Conservation (phyloP, 441 rosid species). For the Hypseocharis bilobata region DNA sequence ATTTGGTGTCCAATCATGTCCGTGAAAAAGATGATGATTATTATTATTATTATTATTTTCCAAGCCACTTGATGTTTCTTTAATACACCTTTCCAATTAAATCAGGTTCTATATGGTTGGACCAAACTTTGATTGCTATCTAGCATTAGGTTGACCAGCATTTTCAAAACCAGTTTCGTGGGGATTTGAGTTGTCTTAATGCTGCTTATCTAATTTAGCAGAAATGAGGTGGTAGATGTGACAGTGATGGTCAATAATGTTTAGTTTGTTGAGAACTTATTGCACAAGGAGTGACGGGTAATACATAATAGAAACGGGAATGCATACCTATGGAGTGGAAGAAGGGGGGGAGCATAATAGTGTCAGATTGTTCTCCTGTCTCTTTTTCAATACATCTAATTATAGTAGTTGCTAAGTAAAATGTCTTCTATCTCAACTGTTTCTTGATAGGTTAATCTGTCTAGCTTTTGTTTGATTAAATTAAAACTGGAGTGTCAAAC, state of each 20-base stretch:
- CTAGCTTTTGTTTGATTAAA: background rate
- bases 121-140: conserved; percentile 10
- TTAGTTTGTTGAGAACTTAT: background rate
- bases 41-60: too few species aligned
- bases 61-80: too few species aligned
- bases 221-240: background rate
- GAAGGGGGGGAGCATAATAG: too few species aligned
- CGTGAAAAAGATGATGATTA: too few species aligned
- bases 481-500: background rate
- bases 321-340: too few species aligned
- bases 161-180: background rate
- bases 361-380: background rate
- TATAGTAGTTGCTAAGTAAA: background rate
- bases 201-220: background rate
- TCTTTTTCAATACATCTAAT: too few species aligned
- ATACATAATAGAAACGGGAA: background rate
- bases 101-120: background rate
- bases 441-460: background rate
- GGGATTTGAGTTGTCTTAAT: background rate
- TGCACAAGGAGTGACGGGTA: background rate
- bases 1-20: conserved; percentile 3
- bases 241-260: background rate
- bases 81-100: background rate
- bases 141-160: conserved; percentile 2
- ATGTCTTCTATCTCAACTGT: background rate